Conservation (phyloP, 768 basidiomycete genomes). For the Mycena indigotica region DNA sequence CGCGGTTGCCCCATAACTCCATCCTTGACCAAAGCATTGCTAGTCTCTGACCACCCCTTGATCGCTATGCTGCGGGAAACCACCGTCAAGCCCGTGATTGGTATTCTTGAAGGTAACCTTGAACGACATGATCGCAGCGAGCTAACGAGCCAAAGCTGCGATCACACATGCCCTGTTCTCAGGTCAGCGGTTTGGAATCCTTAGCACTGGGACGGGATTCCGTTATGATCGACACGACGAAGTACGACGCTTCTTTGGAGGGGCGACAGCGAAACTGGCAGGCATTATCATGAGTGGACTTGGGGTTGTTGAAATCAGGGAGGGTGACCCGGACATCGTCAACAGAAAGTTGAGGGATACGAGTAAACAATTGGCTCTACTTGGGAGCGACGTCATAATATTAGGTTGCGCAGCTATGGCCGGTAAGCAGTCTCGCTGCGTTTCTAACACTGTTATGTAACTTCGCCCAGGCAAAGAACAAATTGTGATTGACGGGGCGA, state of each 20-base stretch:
- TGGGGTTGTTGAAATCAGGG: constrained; percentile 38
- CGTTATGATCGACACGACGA: constrained; percentile 36
- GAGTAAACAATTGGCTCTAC: constrained; percentile 31
- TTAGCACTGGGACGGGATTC: constrained; percentile 39
- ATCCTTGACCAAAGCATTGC: neutral
- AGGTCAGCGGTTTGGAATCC: constrained; percentile 41
- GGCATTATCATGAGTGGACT: constrained; percentile 36
- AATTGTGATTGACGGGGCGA: constrained; percentile 31
- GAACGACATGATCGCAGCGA: neutral
- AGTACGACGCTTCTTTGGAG: constrained; percentile 37
- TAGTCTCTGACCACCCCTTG: constrained; percentile 42
- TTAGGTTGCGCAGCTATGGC: constrained; percentile 44
- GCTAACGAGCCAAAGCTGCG: constrained; percentile 28
- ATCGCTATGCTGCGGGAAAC: constrained; percentile 36
- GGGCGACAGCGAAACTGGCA: constrained; percentile 36
- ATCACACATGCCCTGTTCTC: constrained; percentile 36
- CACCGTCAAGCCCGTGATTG: constrained; percentile 35
- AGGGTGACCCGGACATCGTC: constrained; percentile 32
- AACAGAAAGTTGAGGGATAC: constrained; percentile 33
- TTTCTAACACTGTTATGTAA: neutral
- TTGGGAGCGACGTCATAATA: constrained; percentile 40
- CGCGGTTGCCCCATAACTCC: neutral
- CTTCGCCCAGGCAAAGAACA: constrained; percentile 31
- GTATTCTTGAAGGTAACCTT: constrained; percentile 30
- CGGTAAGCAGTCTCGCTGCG: constrained; percentile 6